These are phyloP conservation scores for Colletotrichum abscissum DNA, from an alignment of 2,329 filamentous ascomycete species.

Conservation along the genomic window DNA sequence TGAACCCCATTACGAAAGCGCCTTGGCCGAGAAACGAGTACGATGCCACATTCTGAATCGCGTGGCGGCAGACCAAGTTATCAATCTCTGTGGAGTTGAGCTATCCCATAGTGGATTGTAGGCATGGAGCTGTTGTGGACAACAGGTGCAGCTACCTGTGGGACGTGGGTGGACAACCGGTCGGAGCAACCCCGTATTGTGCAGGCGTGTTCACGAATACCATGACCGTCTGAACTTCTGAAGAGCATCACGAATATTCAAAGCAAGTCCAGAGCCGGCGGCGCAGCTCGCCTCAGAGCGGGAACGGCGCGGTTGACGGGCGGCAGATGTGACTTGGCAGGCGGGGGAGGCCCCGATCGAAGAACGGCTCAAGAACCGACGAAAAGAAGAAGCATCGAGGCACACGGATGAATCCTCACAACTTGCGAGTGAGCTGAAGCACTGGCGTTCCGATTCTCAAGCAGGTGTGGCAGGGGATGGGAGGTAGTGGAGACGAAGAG, in stretches of 20 bases:
- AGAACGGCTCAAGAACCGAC: background rate
- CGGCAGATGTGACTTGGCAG: slow-evolving; percentile 30
- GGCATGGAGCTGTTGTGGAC: background rate
- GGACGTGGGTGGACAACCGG: background rate
- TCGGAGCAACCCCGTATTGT: background rate
- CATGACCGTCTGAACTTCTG: no score
- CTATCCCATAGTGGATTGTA: background rate
- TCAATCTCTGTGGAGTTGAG: slow-evolving; percentile 14
- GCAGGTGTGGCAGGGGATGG: background rate
- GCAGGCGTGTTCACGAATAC: background rate
- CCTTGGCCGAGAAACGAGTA: background rate
- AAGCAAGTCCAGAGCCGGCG: background rate
- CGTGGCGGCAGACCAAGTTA: slow-evolving; percentile 7
- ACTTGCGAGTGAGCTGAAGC: background rate
- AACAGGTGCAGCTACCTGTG: background rate
- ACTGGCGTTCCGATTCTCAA: background rate
- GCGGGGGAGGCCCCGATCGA: slow-evolving; percentile 1
- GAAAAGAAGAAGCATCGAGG: background rate
- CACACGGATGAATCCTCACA: background rate
- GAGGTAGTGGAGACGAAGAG: background rate
- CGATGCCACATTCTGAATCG: slow-evolving; percentile 6
- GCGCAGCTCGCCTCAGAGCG: background rate
- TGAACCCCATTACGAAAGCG: slow-evolving; percentile 1
- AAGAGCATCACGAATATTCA: background rate
- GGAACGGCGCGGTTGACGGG: slow-evolving; percentile 11